Conservation (phyloP, 2,329 filamentous ascomycete species). For the Didymella lethalis region DNA sequence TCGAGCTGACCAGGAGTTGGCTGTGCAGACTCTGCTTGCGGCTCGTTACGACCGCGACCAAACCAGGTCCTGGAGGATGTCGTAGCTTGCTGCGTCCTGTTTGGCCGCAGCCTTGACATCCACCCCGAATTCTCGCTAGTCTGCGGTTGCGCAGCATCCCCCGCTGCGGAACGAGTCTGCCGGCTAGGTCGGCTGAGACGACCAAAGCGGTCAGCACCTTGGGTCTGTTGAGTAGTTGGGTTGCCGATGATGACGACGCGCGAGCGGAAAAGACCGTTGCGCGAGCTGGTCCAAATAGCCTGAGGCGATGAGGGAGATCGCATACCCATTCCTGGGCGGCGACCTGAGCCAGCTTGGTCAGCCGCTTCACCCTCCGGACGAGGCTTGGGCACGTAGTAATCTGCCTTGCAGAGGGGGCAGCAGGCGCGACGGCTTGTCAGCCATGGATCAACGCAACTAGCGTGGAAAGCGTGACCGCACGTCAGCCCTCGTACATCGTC, state of each 20-base stretch:
- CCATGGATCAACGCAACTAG: constrained; percentile 95
- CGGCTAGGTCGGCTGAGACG: constrained; percentile 39
- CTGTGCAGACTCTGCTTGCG: constrained; percentile 27
- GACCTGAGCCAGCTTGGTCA: constrained; percentile 36
- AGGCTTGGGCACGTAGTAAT: constrained; percentile 95
- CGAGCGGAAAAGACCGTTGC: constrained; percentile 45
- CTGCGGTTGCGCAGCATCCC: constrained; percentile 23
- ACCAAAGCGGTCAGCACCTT: constrained; percentile 31
- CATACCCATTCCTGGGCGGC: constrained; percentile 41
- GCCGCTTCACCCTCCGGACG: constrained; percentile 66
- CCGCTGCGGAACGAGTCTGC: constrained; percentile 28
- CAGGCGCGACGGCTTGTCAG: constrained; percentile 91
- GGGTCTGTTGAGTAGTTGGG: constrained; percentile 18
- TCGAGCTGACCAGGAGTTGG: constrained; percentile 50
- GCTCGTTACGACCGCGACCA: constrained; percentile 31
- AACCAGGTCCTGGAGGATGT: constrained; percentile 41
- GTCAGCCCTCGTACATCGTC: constrained; percentile 93
- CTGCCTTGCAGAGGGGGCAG: constrained; percentile 96
- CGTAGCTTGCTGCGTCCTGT: constrained; percentile 23
- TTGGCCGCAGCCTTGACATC: constrained; percentile 33
- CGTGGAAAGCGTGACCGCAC: constrained; percentile 98
- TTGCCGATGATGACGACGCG: constrained; percentile 41
- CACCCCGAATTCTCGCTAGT: constrained; percentile 28
- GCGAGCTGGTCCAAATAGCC: constrained; percentile 43
- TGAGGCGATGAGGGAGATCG: constrained; percentile 45